Conservation (phyloP, 805 yeast genomes). For the Metschnikowia baotianmanensis region DNA sequence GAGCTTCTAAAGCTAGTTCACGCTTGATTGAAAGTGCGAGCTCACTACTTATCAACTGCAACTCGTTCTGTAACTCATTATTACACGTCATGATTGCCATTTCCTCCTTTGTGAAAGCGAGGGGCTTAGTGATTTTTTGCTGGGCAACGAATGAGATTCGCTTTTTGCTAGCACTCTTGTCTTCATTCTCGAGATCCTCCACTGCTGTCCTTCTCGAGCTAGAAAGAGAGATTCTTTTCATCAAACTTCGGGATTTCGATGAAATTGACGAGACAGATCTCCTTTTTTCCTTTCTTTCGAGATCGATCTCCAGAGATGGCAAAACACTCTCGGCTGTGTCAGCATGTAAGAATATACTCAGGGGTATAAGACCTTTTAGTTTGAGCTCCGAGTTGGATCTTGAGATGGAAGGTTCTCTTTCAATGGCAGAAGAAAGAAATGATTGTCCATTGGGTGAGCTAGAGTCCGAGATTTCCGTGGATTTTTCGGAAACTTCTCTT, state of each 20-base stretch:
- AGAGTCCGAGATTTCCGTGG: not conserved
- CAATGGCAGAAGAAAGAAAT: not conserved
- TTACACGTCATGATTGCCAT: constrained; percentile 60
- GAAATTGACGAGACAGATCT: constrained; percentile 27
- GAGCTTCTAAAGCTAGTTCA: constrained; percentile 59
- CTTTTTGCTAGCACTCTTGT: not conserved
- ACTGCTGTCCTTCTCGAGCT: constrained; percentile 5
- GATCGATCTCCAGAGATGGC: constrained; percentile 5
- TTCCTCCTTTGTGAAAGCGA: constrained; percentile 55
- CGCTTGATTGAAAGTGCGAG: constrained; percentile 69
- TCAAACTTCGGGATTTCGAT: constrained; percentile 29
- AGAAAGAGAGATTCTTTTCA: constrained; percentile 33
- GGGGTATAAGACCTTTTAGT: constrained; percentile 15
- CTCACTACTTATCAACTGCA: constrained; percentile 68
- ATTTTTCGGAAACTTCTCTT: not conserved
- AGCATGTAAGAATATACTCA: constrained; percentile 14
- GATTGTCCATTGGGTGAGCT: not conserved
- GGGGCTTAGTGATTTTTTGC: constrained; percentile 13
- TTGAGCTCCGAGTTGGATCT: constrained; percentile 18
- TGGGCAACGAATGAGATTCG: constrained; percentile 5
- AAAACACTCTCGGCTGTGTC: constrained; percentile 3
- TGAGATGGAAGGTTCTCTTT: constrained; percentile 12
- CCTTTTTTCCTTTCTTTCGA: constrained; percentile 18
- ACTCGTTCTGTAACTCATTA: constrained; percentile 55
- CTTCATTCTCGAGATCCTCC: constrained; percentile 4